Evolutionary conservation across 2,329 filamentous ascomycete genomes (phyloP), one percentile per base, ranked within the genome.

Genomic region (Botryotinia globosa): DNA sequence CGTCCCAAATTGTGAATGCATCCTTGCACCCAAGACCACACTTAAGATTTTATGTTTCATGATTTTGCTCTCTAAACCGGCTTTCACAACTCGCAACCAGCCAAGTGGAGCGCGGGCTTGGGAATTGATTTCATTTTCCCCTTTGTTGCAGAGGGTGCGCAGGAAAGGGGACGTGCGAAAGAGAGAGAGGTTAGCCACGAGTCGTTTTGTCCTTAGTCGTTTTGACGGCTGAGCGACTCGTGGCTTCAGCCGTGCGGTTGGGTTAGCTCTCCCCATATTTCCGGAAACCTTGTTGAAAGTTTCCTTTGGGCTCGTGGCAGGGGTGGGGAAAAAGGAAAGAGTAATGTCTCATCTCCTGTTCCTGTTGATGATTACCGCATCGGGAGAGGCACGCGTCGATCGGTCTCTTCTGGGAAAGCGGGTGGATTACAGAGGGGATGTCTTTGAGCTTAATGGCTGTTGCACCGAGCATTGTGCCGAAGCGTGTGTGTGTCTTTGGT

Each of bases 111-210:
- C 12, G 32, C 32, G 29, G 39, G 6, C 12, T 56, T 68, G n/a
- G 37, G 18, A 22, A 56, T 56, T 56, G 29, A 56, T 67, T 39
- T 29, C 16, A 39, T 67, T 56, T 56, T n/a, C 20, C 64, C 64
- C 37, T 22, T 62, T 34, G 37, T 42, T 42, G 42, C n/a, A 34
- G 32, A 39, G 64, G 25, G 48, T 56, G 65, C n/a, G 65, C 25
- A 67, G 34, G 48, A 67, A 56, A 56, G 44, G 62, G 48, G 65
- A 67, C 48, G 65, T 67, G 65, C 48, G 64, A 66, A 45, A 45
- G 62, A 54, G 45, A 54, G 45, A 45, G 62, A 54, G 45, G 25
- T 54, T 22, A 66, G 64, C 64, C 45, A 66, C 45, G 45, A 66
- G 34, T 66, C 64, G 63, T 66, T 66, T 66, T 44, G 39, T 44